These are phyloP conservation scores for Andrographis paniculata DNA, from an alignment of 305 asterid species.

Conservation along the genomic window DNA sequence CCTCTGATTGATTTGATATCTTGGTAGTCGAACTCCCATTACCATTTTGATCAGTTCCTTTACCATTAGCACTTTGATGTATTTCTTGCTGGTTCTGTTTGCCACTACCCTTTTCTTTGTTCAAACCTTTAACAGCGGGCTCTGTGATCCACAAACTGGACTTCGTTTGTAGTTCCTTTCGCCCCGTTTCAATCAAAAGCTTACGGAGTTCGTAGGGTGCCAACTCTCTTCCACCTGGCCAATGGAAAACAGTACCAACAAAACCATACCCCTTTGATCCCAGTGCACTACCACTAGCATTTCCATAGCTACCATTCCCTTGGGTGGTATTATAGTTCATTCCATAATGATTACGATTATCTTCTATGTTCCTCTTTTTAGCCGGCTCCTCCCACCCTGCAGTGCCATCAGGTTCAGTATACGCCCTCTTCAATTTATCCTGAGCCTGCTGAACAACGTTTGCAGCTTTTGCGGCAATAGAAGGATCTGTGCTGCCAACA, in stretches of 20 bases:
- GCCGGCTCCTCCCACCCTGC: slow-evolving; percentile 21
- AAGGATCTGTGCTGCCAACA: slow-evolving; percentile 36
- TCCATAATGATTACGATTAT: slow-evolving; percentile 26
- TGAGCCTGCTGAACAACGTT: slow-evolving; percentile 50
- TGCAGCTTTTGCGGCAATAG: slow-evolving; percentile 56
- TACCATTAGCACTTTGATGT: slow-evolving; percentile 13
- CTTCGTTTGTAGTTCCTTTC: slow-evolving; percentile 38
- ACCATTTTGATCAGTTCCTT: slow-evolving; percentile 17
- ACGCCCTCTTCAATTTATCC: slow-evolving; percentile 55
- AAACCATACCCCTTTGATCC: slow-evolving; percentile 30
- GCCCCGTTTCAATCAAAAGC: slow-evolving; percentile 45
- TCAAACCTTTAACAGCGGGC: slow-evolving; percentile 21
- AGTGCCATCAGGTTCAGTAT: slow-evolving; percentile 27
- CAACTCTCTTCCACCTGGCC: slow-evolving; percentile 44
- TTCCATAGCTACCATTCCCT: slow-evolving; percentile 23
- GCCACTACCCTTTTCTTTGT: slow-evolving; percentile 22
- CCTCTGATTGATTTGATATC: slow-evolving; percentile 18
- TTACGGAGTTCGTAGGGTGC: slow-evolving; percentile 36
- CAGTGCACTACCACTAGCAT: slow-evolving; percentile 14
- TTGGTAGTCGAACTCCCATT: slow-evolving; percentile 26
- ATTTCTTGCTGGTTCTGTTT: slow-evolving; percentile 35
- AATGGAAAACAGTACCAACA: slow-evolving; percentile 25
- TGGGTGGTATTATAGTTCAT: slow-evolving; percentile 19
- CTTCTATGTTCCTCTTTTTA: slow-evolving; percentile 47
- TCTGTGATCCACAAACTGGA: slow-evolving; percentile 30